These are phyloP conservation scores for Iris macrosiphon DNA, from an alignment of 106 monocot genomes.

Conservation along the genomic window DNA sequence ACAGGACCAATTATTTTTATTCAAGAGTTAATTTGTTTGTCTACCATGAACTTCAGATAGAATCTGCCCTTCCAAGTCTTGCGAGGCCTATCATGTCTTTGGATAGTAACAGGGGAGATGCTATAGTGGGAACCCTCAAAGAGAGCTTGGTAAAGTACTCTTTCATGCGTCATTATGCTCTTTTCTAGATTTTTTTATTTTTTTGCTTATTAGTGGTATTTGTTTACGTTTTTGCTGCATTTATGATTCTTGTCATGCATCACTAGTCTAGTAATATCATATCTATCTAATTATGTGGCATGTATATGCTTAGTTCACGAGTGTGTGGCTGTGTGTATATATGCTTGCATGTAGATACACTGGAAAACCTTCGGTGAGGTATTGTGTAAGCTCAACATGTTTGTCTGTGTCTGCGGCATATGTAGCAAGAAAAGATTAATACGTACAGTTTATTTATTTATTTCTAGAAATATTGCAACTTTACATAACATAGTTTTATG, in stretches of 20 bases:
- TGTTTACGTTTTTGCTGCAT: not conserved
- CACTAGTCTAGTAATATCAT: not conserved
- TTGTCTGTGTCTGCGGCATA: too few relatives aligned
- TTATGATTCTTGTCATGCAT: not conserved
- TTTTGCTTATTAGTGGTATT: too few relatives aligned
- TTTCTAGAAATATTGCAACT: too few relatives aligned
- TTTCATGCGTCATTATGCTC: not conserved
- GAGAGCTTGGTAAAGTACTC: constrained; percentile 78
- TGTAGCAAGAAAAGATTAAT: too few relatives aligned
- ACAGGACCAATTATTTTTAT: not conserved
- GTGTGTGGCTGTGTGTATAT: too few relatives aligned
- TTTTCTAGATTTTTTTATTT: not conserved
- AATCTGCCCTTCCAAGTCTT: constrained; percentile 87
- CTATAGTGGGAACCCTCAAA: constrained; percentile 88
- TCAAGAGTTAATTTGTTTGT: not conserved
- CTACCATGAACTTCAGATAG: constrained; percentile 57
- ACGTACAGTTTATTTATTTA: too few relatives aligned
- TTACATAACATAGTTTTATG: too few relatives aligned
- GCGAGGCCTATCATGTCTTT: constrained; percentile 98
- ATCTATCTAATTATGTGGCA: not conserved
- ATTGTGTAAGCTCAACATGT: too few relatives aligned
- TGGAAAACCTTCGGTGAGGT: too few relatives aligned
- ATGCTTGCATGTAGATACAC: too few relatives aligned
- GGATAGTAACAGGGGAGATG: constrained; percentile 97
- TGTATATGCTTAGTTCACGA: too few relatives aligned